Evolutionary conservation across 2,329 filamentous ascomycete species (phyloP), one percentile per base, ranked within the genome.

Genomic region (Xylaria sp.): DNA sequence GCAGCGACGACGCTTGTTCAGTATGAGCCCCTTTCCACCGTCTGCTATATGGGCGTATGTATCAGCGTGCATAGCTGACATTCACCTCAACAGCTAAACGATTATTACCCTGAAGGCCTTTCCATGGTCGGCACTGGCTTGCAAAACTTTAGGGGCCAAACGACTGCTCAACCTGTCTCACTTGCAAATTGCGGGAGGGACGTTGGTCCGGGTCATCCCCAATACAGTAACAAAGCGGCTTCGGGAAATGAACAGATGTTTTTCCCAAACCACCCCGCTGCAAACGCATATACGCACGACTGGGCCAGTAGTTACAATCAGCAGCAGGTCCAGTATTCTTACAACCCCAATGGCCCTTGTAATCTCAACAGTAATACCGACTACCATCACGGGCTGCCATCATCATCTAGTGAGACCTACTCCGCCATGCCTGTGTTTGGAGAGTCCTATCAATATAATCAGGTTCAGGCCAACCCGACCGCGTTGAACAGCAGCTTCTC

Each of bases 161-260:
- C 76, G 73, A 66, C 66, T 56, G 57, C 72, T 67, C 70, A 69
- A 65, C 70, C 69, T 77, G 76, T 77, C 75, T 77, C 76, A 75
- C 71, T 71, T 69, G 66, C 70, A 69, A 71, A 69, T 73, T 69
- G 65, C 70, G 74, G 75, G 66, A 73, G 74, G 66, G 72, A 75
- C 15, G 70, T 70, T 73, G 70, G 68, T 63, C 74, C 75, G 75
- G 76, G 69, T 75, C 74, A 76, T 53, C 49, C 65, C 70, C 76
- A 73, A 67, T 73, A 71, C 67, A 73, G 74, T 67, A 74, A 77
- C 72, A 77, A 76, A 77, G 74, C 71, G 51, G 31, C 63, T 53
- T 65, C 67, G 67, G 76, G 70, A 74, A 76, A 71, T 71, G 75
- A 77, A 60, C 72, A 71, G 53, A 72, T 76, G 72, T 63, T 73